phyloP scores from a whole-genome alignment of 2,329 filamentous ascomycete species.

The Sporothrix luriei region DNA sequence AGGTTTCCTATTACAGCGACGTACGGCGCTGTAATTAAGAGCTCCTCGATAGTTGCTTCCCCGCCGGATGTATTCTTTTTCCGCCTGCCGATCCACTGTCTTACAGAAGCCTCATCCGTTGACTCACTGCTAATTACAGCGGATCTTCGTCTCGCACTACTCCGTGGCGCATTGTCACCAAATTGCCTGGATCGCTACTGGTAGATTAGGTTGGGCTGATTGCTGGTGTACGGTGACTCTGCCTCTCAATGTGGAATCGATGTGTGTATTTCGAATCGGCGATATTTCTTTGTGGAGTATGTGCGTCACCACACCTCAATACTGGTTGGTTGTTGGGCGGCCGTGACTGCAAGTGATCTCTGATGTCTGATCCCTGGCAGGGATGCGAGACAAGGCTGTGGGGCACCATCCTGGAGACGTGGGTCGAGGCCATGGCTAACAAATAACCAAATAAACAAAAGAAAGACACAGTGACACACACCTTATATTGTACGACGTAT shows the following conservation, averaged over 20 bases:
- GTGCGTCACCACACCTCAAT: not conserved
- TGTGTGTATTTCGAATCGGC: not conserved
- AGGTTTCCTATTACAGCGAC: slow-evolving; percentile 17
- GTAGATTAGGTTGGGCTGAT: not conserved
- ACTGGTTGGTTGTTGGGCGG: not conserved
- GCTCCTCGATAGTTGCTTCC: slow-evolving; percentile 14
- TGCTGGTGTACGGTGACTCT: not conserved
- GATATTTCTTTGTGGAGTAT: not conserved
- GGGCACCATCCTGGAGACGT: not conserved
- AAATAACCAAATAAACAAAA: not conserved
- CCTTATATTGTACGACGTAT: not conserved
- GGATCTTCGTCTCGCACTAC: not conserved
- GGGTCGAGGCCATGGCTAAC: not conserved
- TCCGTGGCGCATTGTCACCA: not conserved
- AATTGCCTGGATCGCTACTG: not conserved
- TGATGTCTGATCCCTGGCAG: not conserved
- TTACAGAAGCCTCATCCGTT: not conserved
- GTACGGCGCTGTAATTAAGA: not conserved
- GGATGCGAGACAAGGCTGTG: slow-evolving; percentile 2
- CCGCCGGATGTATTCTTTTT: slow-evolving; percentile 33
- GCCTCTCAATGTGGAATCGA: not conserved
- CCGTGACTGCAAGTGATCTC: not conserved
- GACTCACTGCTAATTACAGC: slow-evolving; percentile 12
- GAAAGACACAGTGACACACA: not conserved
- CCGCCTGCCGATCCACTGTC: slow-evolving; percentile 25